A percentile compares a stretch with the other conserved stretches of the same genome.
Conservation (phyloP, 2,329 filamentous ascomycete genomes). For the Thelonectria olida region DNA sequence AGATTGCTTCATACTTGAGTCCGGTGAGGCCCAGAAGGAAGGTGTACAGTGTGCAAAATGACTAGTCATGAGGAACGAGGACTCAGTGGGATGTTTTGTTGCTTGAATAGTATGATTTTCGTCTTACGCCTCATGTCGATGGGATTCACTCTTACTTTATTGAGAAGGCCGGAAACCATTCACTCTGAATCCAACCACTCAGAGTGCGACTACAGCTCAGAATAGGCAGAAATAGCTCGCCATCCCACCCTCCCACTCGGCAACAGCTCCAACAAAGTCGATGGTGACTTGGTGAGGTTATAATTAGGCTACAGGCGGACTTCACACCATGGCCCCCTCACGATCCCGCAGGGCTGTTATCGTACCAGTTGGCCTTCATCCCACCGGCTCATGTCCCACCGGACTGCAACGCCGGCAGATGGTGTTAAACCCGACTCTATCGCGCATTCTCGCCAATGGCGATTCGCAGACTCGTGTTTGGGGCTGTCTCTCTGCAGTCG, state of each 20-base stretch:
- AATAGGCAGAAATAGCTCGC: background rate
- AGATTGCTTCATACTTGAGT: no score
- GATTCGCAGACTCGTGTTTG: background rate
- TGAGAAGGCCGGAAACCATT: background rate
- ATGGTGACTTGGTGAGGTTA: conserved; percentile 13
- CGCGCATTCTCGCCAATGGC: background rate
- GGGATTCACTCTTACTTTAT: background rate
- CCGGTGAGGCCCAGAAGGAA: background rate
- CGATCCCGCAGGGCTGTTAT: background rate
- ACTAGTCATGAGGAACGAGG: background rate
- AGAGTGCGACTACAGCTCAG: background rate
- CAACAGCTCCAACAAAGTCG: background rate
- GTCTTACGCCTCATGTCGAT: background rate
- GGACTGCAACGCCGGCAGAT: conserved; percentile 8
- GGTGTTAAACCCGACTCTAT: conserved; percentile 4
- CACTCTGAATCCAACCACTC: no score
- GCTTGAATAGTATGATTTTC: background rate
- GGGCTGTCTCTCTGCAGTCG: conserved; percentile 5
- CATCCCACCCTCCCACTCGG: conserved; percentile 23
- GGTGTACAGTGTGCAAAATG: background rate
- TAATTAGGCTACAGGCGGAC: conserved; percentile 1
- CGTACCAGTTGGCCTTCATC: conserved; percentile 5
- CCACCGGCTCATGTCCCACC: conserved; percentile 16
- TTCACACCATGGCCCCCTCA: conserved; percentile 5
- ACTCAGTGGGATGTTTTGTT: background rate